Percentiles rank a stretch among this genome's conserved stretches.
These are phyloP conservation scores for Debaryomycetaceae sp. DNA, from an alignment of 1,139 yeast genomes.

Conservation along the genomic window DNA sequence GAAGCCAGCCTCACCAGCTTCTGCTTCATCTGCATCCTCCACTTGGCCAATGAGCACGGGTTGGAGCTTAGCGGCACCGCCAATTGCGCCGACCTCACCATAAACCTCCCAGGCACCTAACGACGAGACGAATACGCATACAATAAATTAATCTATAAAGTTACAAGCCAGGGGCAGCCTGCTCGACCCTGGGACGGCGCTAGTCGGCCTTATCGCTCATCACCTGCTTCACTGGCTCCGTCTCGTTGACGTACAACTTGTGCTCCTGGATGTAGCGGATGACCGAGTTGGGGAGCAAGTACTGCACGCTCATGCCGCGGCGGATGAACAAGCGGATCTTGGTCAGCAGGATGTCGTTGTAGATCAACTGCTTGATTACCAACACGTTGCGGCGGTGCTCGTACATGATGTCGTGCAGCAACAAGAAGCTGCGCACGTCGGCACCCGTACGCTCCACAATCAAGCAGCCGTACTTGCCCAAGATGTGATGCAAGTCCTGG, in stretches of 20 bases:
- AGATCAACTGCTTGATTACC: constrained; percentile 91
- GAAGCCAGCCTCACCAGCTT: constrained; percentile 91
- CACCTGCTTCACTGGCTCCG: constrained; percentile 93
- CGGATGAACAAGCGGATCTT: constrained; percentile 88
- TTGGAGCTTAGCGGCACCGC: constrained; percentile 19
- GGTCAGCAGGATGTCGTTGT: constrained; percentile 93
- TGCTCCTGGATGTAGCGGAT: constrained; percentile 93
- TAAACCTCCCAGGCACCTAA: background rate
- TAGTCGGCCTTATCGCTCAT: constrained; percentile 52
- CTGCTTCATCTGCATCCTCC: constrained; percentile 79
- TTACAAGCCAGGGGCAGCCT: background rate
- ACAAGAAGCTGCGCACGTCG: constrained; percentile 86
- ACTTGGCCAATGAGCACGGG: constrained; percentile 87
- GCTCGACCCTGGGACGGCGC: constrained; percentile 2
- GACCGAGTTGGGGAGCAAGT: constrained; percentile 88
- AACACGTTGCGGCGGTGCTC: constrained; percentile 91
- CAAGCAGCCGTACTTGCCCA: constrained; percentile 93
- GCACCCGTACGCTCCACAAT: constrained; percentile 96
- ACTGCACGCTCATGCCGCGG: constrained; percentile 96
- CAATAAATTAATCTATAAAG: background rate
- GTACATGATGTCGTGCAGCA: constrained; percentile 94
- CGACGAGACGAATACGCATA: background rate
- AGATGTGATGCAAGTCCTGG: constrained; percentile 86
- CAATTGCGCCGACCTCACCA: constrained; percentile 3
- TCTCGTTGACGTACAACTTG: constrained; percentile 73